Conservation (phyloP, 2,329 filamentous ascomycete species). For the Beauveria sp. region DNA sequence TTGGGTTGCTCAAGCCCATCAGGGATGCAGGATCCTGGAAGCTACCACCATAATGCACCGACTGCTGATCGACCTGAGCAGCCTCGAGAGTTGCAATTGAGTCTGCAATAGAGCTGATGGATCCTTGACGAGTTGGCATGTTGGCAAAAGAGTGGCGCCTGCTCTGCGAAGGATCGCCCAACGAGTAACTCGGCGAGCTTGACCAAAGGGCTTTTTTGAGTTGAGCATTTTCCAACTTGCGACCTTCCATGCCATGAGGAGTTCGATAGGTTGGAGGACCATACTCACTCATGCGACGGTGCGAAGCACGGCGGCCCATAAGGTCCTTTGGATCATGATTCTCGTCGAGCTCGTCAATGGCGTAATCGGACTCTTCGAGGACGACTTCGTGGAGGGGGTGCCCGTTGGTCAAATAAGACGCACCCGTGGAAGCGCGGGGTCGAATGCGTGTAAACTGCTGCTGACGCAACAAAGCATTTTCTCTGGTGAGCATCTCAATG, state of each 20-base stretch:
- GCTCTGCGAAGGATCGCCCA: slow-evolving; percentile 61
- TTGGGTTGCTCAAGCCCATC: slow-evolving; percentile 17
- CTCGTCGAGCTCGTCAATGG: slow-evolving; percentile 66
- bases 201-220: slow-evolving; percentile 66
- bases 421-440: slow-evolving; percentile 50
- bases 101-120: slow-evolving; percentile 54
- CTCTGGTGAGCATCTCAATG: slow-evolving; percentile 54
- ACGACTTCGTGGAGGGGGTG: slow-evolving; percentile 54
- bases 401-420: slow-evolving; percentile 47
- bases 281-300: slow-evolving; percentile 52
- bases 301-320: slow-evolving; percentile 38
- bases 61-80: slow-evolving; percentile 34
- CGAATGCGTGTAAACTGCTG: slow-evolving; percentile 43
- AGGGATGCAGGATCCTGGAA: slow-evolving; percentile 30
- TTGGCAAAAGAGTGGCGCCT: slow-evolving; percentile 75
- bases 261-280: slow-evolving; percentile 39
- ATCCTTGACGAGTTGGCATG: slow-evolving; percentile 56
- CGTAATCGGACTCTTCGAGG: slow-evolving; percentile 60
- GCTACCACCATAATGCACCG: slow-evolving; percentile 31
- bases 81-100: slow-evolving; percentile 39
- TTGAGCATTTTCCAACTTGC: slow-evolving; percentile 50
- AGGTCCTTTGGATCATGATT: slow-evolving; percentile 42
- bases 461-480: slow-evolving; percentile 55
- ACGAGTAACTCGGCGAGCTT: slow-evolving; percentile 59
- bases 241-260: slow-evolving; percentile 48